Percentiles rank a stretch among this genome's conserved stretches.
These are phyloP conservation scores for Trematosphaeria pertusa DNA, from an alignment of 2,329 filamentous ascomycete genomes.

Conservation along the genomic window DNA sequence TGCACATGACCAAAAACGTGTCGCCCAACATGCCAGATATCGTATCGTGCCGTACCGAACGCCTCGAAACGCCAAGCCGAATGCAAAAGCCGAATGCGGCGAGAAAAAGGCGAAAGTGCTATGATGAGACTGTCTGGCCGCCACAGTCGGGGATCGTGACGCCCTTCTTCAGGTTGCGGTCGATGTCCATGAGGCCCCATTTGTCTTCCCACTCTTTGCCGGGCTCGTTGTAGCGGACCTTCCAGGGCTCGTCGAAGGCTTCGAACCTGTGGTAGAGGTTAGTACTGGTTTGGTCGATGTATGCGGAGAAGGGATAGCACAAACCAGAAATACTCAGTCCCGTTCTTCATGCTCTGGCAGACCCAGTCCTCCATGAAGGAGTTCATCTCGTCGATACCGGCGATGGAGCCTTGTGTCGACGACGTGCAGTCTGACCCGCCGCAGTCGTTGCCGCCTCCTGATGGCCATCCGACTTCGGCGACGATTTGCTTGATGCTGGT, in stretches of 20 bases:
- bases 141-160: constrained; percentile 87
- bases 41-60: no score
- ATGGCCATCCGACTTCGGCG: constrained; percentile 91
- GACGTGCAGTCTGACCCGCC: constrained; percentile 66
- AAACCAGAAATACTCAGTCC: constrained; percentile 92
- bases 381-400: constrained; percentile 82
- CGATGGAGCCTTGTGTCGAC: constrained; percentile 69
- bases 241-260: constrained; percentile 97
- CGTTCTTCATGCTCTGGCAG: constrained; percentile 78
- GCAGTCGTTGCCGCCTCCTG: constrained; percentile 79
- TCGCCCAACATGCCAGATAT: no score
- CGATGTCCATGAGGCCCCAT: constrained; percentile 89
- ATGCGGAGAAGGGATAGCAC: constrained; percentile 28
- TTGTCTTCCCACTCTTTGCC: constrained; percentile 87
- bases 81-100: no score
- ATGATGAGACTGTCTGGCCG: constrained; percentile 66
- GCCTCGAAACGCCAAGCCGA: constrained; percentile 10
- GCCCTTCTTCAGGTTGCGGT: constrained; percentile 82
- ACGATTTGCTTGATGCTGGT: constrained; percentile 73
- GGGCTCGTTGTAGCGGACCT: constrained; percentile 72
- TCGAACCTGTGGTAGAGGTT: constrained; percentile 70
- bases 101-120: background rate
- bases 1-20: no score
- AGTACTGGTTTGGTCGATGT: constrained; percentile 1
- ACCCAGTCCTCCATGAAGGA: constrained; percentile 86